phyloP scores from a whole-genome alignment of 2,329 filamentous ascomycete species.

The Ceratocystis cacaofunesta region DNA sequence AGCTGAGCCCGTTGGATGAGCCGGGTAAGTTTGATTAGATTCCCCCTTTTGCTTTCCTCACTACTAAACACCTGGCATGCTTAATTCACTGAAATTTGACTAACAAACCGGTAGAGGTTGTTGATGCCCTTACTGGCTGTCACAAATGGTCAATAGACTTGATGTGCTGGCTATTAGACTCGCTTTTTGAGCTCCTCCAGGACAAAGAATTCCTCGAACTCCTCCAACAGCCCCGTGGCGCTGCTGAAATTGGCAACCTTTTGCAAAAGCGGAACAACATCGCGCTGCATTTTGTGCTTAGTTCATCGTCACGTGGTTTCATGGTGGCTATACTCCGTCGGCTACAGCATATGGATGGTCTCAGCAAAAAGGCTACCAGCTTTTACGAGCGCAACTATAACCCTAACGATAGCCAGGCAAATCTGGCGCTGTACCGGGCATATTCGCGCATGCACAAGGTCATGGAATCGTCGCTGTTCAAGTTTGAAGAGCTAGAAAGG shows the following conservation, averaged over 20 bases:
- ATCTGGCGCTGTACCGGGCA: slow-evolving; percentile 40
- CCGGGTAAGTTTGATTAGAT: slow-evolving; percentile 24
- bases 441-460: slow-evolving; percentile 40
- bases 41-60: neutral
- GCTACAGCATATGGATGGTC: slow-evolving; percentile 39
- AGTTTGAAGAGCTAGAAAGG: slow-evolving; percentile 46
- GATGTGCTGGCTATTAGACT: slow-evolving; percentile 45
- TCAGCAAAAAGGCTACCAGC: slow-evolving; percentile 34
- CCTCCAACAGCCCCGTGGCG: slow-evolving; percentile 29
- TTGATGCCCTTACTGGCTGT: slow-evolving; percentile 57
- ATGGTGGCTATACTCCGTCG: slow-evolving; percentile 54
- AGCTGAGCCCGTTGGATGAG: slow-evolving; percentile 47
- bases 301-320: slow-evolving; percentile 59
- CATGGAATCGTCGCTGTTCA: slow-evolving; percentile 38
- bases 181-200: slow-evolving; percentile 40
- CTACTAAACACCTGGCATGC: too few relatives aligned
- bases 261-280: slow-evolving; percentile 42
- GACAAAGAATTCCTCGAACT: slow-evolving; percentile 37
- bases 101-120: slow-evolving; percentile 39
- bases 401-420: slow-evolving; percentile 30
- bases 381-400: slow-evolving; percentile 33
- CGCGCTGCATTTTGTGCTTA: slow-evolving; percentile 50
- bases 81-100: neutral
- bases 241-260: slow-evolving; percentile 32
- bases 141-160: slow-evolving; percentile 67